Evolutionary conservation across 2,329 filamentous ascomycete genomes (phyloP), one percentile per base, ranked within the genome.

Genomic region (Penicillium sp.): DNA sequence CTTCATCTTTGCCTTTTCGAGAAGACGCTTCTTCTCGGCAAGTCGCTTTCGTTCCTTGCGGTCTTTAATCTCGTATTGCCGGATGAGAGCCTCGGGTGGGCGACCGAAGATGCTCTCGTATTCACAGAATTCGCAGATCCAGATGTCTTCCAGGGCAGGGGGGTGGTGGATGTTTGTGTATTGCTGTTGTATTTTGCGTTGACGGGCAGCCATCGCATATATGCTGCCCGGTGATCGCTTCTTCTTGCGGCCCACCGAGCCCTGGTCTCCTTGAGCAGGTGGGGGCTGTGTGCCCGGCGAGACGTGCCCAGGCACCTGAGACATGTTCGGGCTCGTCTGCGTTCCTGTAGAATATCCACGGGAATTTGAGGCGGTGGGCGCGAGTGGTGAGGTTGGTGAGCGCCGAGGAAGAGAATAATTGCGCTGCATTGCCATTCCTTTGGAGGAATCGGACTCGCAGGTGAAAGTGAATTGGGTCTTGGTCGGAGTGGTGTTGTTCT

Each of bases 101-200:
- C 80, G 80, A n/a, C 92, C 92, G 67, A 95, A 97, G 43, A 98
- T 96, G 45, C 83, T 83, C 71, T 97, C 92, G 66, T 96, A 98
- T 70, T 98, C 93, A 75, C 93, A 98, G 67, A 97, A 97, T 64
- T 96, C 89, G 72, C 93, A 98, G 41, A 97, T 90, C 88, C 91
- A 97, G 44, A 90, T 81, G 53, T 95, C 88, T 57, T 89, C 86
- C 1, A 75, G 67, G 15, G 72, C 75, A 0, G 87, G 87, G 1
- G 88, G 86, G 62, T 88, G 84, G 61, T 87, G 83, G 54, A 82
- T 82, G 67, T 93, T 95, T 49, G 82, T 80, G 56, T 87, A 86
- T 61, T 88, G 81, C 53, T 93, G 88, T 63, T 88, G 80, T 41
- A 88, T 81, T 51, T 86, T 86, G 6, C 93, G 86, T 57, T 89